Evolutionary conservation across 495 filamentous ascomycete genomes (phyloP).

Genomic region (Melanomma pulvis-pyrius): DNA sequence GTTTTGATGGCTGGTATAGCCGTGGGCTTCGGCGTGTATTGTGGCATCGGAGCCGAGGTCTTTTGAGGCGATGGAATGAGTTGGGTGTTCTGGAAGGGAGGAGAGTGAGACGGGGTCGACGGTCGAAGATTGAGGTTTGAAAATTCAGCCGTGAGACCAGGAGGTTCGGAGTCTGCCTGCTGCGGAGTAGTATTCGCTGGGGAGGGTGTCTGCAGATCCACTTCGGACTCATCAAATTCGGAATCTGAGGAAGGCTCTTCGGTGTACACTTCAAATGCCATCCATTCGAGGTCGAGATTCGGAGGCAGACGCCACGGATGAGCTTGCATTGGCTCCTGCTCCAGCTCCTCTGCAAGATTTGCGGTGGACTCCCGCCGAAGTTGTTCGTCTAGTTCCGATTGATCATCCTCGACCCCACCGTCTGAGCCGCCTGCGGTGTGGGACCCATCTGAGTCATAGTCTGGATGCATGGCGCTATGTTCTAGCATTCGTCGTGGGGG

Average conservation of each 20-base stretch:
- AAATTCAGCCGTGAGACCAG: conserved; percentile 47
- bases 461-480: conserved; percentile 24
- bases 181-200: conserved; percentile 27
- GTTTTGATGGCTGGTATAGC: conserved; percentile 53
- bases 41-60: conserved; percentile 54
- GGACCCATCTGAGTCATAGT: conserved; percentile 39
- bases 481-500: conserved; percentile 71
- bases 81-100: conserved; percentile 39
- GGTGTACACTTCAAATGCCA: conserved; percentile 86
- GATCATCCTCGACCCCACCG: conserved; percentile 43
- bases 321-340: conserved; percentile 25
- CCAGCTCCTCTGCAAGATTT: conserved; percentile 14
- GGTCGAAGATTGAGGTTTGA: conserved; percentile 43
- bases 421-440: conserved; percentile 41
- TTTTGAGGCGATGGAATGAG: conserved; percentile 41
- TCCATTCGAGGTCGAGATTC: conserved; percentile 90
- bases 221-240: conserved; percentile 56
- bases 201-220: conserved; percentile 53
- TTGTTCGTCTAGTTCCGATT: conserved; percentile 71
- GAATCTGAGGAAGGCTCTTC: conserved; percentile 59
- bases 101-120: conserved; percentile 29
- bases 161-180: conserved; percentile 27
- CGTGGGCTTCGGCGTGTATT: conserved; percentile 37
- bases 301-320: conserved; percentile 69
- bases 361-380: conserved; percentile 55